Percentiles rank a stretch among this genome's conserved stretches.
These are phyloP conservation scores for Elaeis oleifera DNA, from an alignment of 202 grass and related monocot species.

Conservation along the genomic window DNA sequence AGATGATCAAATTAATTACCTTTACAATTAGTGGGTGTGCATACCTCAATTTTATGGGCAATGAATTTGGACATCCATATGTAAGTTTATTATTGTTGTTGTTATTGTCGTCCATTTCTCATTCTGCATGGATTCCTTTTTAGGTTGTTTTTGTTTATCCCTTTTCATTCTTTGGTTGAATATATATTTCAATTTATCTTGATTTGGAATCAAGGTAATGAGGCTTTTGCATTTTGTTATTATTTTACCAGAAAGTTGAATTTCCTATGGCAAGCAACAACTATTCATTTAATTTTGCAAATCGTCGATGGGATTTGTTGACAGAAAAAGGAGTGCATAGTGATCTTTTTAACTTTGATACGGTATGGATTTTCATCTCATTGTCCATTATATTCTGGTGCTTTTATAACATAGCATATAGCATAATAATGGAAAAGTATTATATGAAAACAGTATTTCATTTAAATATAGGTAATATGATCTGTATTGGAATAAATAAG, in stretches of 20 bases:
- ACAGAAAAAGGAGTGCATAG: conserved; percentile 56
- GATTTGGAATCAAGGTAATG: not conserved
- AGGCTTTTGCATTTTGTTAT: conserved; percentile 11
- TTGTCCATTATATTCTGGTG: too few relatives aligned
- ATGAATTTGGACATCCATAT: conserved; percentile 96
- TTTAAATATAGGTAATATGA: too few relatives aligned
- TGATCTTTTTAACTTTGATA: conserved; percentile 71
- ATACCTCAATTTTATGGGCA: conserved; percentile 96
- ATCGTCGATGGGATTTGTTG: conserved; percentile 69
- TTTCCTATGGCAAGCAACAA: conserved; percentile 94
- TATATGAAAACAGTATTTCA: too few relatives aligned
- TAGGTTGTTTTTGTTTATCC: too few relatives aligned
- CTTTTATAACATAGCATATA: too few relatives aligned
- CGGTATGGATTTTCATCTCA: conserved; percentile 30
- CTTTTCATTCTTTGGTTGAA: conserved; percentile 1
- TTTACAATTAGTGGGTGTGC: conserved; percentile 70
- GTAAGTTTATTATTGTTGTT: conserved; percentile 27
- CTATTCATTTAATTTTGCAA: conserved; percentile 62
- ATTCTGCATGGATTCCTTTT: not conserved
- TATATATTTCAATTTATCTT: conserved; percentile 10
- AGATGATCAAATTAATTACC: conserved; percentile 93
- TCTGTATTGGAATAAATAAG: too few relatives aligned
- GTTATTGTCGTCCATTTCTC: conserved; percentile 5
- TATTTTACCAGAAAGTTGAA: conserved; percentile 68
- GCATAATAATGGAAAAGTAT: too few relatives aligned